A percentile compares a stretch with the other conserved stretches of the same genome.
Evolutionary conservation across 2,329 filamentous ascomycete genomes (phyloP).

Genomic region (Aspergillus pseudotamarii): DNA sequence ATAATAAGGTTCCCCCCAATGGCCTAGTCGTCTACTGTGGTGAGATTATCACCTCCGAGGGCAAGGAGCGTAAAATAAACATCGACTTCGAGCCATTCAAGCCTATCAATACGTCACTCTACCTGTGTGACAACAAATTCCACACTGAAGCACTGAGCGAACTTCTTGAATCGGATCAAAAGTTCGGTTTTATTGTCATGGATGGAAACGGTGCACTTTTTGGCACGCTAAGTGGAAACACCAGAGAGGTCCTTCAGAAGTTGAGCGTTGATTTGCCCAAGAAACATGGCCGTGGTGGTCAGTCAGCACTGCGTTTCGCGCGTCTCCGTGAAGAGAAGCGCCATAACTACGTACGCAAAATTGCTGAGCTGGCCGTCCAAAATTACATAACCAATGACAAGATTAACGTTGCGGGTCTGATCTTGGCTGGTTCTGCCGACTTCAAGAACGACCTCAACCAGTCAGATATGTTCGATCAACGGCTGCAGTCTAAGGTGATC

Average conservation of each 20-base stretch:
- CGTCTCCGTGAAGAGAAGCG: constrained; percentile 99
- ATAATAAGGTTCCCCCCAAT: constrained; percentile 98
- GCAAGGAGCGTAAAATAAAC: constrained; percentile 99
- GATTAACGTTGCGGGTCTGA: constrained; percentile 93
- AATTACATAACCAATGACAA: constrained; percentile 99
- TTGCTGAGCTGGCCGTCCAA: constrained; percentile 95
- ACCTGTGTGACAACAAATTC: constrained; percentile 99
- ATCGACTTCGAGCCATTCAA: constrained; percentile 99
- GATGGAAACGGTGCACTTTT: constrained; percentile 98
- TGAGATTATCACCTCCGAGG: constrained; percentile 99
- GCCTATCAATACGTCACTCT: constrained; percentile 98
- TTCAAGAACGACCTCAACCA: constrained; percentile 99
- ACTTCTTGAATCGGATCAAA: constrained; percentile 96
- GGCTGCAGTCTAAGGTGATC: constrained; percentile 92
- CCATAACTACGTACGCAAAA: constrained; percentile 99
- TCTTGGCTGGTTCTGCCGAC: constrained; percentile 94
- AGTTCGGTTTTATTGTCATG: constrained; percentile 99
- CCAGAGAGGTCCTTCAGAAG: constrained; percentile 94
- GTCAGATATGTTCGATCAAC: constrained; percentile 94
- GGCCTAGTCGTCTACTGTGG: constrained; percentile 98
- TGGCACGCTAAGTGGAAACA: constrained; percentile 95
- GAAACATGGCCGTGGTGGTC: constrained; percentile 99
- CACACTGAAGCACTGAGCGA: constrained; percentile 97
- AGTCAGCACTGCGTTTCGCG: constrained; percentile 98
- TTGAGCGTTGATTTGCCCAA: constrained; percentile 98